A percentile compares a stretch with the other conserved stretches of the same genome.
Conservation (phyloP, 768 basidiomycete species). For the Rhizopogon vinicolor region DNA sequence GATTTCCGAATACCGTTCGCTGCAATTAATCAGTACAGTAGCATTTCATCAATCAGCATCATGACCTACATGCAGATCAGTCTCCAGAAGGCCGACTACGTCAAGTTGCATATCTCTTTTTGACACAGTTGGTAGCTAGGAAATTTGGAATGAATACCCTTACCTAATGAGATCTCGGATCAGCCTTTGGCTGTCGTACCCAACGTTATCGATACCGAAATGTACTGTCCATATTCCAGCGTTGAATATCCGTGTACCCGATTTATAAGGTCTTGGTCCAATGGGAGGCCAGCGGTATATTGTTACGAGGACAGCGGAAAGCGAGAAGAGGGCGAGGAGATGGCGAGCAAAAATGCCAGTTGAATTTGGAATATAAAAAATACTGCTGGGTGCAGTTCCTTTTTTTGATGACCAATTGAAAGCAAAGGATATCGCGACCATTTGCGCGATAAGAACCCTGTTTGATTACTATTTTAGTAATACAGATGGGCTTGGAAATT, state of each 20-base stretch:
- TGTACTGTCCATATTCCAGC: slow-evolving; percentile 92
- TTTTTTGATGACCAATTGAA: slow-evolving; percentile 36
- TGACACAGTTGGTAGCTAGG: slow-evolving; percentile 25
- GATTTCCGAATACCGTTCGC: slow-evolving; percentile 75
- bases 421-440: slow-evolving; percentile 43
- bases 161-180: slow-evolving; percentile 49
- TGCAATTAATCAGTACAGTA: slow-evolving; percentile 22
- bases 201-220: slow-evolving; percentile 57
- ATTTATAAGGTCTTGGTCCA: slow-evolving; percentile 53
- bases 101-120: slow-evolving; percentile 81
- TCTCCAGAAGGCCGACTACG: slow-evolving; percentile 80
- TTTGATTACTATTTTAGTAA: neutral
- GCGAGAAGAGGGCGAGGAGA: slow-evolving; percentile 34
- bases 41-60: neutral
- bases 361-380: slow-evolving; percentile 13
- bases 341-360: slow-evolving; percentile 26
- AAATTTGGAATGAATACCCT: slow-evolving; percentile 67
- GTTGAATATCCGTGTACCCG: slow-evolving; percentile 63
- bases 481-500: neutral
- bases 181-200: slow-evolving; percentile 30
- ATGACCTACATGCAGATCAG: slow-evolving; percentile 71
- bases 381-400: neutral
- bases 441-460: slow-evolving; percentile 53
- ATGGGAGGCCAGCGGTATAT: slow-evolving; percentile 47
- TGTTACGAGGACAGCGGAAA: slow-evolving; percentile 49